Base-by-base conservation (phyloP, 148 eudicot species). In the Diospyros lotus region DNA sequence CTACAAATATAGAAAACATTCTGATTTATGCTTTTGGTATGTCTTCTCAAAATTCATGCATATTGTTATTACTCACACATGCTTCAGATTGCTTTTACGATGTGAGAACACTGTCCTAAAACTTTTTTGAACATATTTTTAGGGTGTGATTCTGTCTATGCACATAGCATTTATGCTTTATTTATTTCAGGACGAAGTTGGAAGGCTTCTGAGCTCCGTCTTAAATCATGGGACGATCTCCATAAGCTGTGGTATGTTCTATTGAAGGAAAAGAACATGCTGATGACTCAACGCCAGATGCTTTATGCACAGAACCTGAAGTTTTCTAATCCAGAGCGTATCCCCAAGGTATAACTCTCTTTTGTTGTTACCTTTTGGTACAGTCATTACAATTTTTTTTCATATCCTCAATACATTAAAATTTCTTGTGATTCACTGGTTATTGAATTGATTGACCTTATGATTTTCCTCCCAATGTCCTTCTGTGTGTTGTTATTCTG, bases 221-320 rank as follows among this genome's bases (percentile, higher is more conserved):
- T 91, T 54, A 94, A 94, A 82, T 94, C 97, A 50, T 91, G 97
- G 95, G 97, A 94, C 62, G 97, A 92, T 85, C 95, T 94, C 38
- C 74, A 91, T 64, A 94, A 90, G 86, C 85, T 94, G 5, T 94
- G 97, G 98, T 91, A 90, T 84, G 93, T 94, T 69, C 89, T 91
- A 46, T 69, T 91, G 82, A 91, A 93, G 87, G 98, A 93, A 80
- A 91, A 89, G 66, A 93, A 91, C 78, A 89, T 94, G 98, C 80
- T 94, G 78, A 94, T 94, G 97, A 87, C 93, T 71, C 98, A 91
- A 66, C 88, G 91, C 7, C 95, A 94, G 83, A 91, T 94, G 98
- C 95, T 94, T 76, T 78, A 90, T 76, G 87, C 97, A 63, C 98
- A 94, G 73, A 91, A 87, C 80, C 82, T 94, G 63, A 76, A 88